phyloP scores from a whole-genome alignment of 345 rosid genomes.

The Cardamine occulta region DNA sequence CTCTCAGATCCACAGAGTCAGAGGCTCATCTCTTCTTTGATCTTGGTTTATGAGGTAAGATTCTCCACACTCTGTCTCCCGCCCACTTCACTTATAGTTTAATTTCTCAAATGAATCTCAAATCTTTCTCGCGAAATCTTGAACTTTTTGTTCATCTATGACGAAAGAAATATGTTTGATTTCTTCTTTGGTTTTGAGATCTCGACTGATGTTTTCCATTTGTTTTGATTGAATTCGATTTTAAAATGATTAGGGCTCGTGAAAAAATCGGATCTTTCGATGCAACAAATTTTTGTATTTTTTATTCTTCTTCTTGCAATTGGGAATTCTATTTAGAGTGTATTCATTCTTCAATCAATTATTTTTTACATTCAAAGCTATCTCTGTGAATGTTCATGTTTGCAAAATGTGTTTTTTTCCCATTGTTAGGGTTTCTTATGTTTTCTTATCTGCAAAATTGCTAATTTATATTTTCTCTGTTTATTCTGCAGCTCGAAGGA shows the following conservation, averaged over 20 bases:
- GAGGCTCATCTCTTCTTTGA: slow-evolving; percentile 40
- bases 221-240: slow-evolving; percentile 11
- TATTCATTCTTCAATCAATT: neutral
- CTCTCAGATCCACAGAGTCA: slow-evolving; percentile 37
- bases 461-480: neutral
- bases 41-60: slow-evolving; percentile 56
- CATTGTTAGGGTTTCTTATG: slow-evolving; percentile 21
- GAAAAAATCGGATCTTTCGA: neutral
- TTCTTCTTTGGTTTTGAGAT: neutral
- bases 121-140: neutral
- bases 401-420: neutral
- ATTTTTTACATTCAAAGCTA: neutral
- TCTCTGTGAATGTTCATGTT: neutral
- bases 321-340: neutral
- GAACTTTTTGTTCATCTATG: slow-evolving; percentile 2
- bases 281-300: neutral
- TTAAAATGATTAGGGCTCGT: slow-evolving; percentile 18
- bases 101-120: neutral
- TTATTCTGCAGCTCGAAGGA: slow-evolving; percentile 81
- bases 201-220: neutral
- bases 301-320: neutral
- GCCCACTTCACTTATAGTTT: neutral
- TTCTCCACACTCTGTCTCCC: neutral
- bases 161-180: neutral
- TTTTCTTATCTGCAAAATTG: neutral